phyloP scores from a whole-genome alignment of 495 filamentous ascomycete species.

The Acidiella bohemica region DNA sequence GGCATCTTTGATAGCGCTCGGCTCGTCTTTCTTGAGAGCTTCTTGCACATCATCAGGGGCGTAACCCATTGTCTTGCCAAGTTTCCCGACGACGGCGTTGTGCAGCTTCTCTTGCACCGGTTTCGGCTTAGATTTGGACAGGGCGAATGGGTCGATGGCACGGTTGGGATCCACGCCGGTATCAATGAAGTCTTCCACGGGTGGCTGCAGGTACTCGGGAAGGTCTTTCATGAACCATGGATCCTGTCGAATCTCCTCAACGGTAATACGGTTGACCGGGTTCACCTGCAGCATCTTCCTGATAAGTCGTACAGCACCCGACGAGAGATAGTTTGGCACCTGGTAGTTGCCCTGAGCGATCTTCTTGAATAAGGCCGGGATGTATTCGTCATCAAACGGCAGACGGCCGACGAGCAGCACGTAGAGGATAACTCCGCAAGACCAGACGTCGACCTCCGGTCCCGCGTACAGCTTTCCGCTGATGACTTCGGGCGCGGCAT shows the following conservation, averaged over 20 bases:
- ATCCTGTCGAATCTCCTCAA: conserved; percentile 85
- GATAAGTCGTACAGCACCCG: conserved; percentile 74
- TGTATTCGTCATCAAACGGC: conserved; percentile 96
- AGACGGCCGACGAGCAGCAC: conserved; percentile 82
- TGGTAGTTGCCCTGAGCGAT: conserved; percentile 82
- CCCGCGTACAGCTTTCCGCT: conserved; percentile 95
- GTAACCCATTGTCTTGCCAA: conserved; percentile 96
- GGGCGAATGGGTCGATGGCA: conserved; percentile 65
- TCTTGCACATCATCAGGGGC: conserved; percentile 89
- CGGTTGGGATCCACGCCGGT: conserved; percentile 85
- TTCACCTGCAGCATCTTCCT: conserved; percentile 90
- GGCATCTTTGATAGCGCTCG: conserved; percentile 95
- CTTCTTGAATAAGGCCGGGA: conserved; percentile 74
- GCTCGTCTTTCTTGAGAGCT: conserved; percentile 77
- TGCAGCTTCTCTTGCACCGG: conserved; percentile 80
- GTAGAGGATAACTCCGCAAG: conserved; percentile 95
- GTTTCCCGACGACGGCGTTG: conserved; percentile 79
- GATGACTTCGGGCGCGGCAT: conserved; percentile 95
- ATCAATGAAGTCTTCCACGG: conserved; percentile 85
- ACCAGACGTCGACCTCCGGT: conserved; percentile 98
- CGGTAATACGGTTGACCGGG: conserved; percentile 81
- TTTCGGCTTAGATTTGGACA: conserved; percentile 62
- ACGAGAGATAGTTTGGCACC: conserved; percentile 73
- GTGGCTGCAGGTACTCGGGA: conserved; percentile 69
- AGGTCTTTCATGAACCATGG: conserved; percentile 87